Conservation (phyloP, 129 eudicot genomes). For the Tanacetum coccineum region DNA sequence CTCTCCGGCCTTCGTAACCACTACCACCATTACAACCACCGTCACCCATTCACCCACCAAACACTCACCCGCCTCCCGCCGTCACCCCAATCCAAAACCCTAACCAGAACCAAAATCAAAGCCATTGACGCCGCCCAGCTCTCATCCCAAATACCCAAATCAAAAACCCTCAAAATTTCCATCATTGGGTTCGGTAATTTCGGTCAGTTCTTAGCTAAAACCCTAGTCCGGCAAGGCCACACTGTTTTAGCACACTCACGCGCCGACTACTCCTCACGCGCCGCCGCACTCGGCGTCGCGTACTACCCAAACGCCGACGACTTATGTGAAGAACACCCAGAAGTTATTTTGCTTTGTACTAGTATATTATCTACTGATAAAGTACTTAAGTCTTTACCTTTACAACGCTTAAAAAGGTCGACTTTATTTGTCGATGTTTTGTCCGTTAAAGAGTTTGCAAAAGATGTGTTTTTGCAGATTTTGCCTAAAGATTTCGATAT, state of each 20-base stretch:
- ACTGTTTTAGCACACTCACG: constrained; percentile 74
- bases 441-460: constrained; percentile 79
- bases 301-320: constrained; percentile 60
- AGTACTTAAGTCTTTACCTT: constrained; percentile 66
- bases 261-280: constrained; percentile 49
- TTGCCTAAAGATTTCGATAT: constrained; percentile 69
- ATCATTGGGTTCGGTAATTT: constrained; percentile 81
- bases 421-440: constrained; percentile 84
- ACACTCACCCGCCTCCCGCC: constrained; percentile 6
- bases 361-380: constrained; percentile 69
- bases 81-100: constrained; percentile 8
- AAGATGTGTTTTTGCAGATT: constrained; percentile 43
- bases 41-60: constrained; percentile 8
- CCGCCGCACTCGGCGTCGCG: constrained; percentile 44
- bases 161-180: constrained; percentile 63
- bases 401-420: constrained; percentile 60
- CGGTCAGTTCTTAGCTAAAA: constrained; percentile 75
- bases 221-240: constrained; percentile 75
- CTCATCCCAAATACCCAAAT: constrained; percentile 33
- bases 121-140: constrained; percentile 68
- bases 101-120: constrained; percentile 30
- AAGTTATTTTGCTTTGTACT: constrained; percentile 71
- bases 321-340: constrained; percentile 90
- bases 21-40: constrained; percentile 1
- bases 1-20: constrained; percentile 18